Percentiles rank a stretch among this genome's conserved stretches.
phyloP scores from a whole-genome alignment of 73 alveolate species.

The Paramecium bursaria region DNA sequence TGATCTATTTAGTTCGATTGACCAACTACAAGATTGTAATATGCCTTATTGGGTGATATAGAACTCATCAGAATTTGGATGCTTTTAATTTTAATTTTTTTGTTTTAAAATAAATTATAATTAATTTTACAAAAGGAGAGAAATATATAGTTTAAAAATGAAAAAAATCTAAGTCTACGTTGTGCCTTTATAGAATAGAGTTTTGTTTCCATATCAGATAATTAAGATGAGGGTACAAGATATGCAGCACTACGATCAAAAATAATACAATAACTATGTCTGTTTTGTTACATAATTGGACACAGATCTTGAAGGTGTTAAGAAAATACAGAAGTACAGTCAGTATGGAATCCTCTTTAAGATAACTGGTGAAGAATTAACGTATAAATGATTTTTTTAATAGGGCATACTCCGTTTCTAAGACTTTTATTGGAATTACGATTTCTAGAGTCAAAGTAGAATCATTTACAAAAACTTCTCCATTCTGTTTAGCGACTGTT shows the following conservation, averaged over 20 bases:
- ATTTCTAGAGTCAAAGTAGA: constrained; percentile 59
- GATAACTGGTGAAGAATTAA: constrained; percentile 8
- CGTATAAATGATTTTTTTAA: background rate
- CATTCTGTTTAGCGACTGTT: constrained; percentile 14
- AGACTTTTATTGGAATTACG: constrained; percentile 16
- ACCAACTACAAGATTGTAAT: too few species aligned
- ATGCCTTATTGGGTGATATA: too few species aligned
- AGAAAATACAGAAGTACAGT: background rate
- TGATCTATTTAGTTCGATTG: too few species aligned
- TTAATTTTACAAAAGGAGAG: too few species aligned
- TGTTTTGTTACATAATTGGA: background rate
- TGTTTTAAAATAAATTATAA: too few species aligned
- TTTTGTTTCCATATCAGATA: constrained; percentile 60
- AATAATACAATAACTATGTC: background rate
- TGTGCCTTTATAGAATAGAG: constrained; percentile 52
- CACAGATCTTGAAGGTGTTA: background rate
- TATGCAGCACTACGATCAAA: constrained; percentile 56
- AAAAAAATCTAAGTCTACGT: constrained; percentile 63
- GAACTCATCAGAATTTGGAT: too few species aligned
- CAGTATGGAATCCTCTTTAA: constrained; percentile 19
- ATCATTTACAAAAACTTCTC: constrained; percentile 27
- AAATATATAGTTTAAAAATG: too few species aligned
- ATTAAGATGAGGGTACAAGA: constrained; percentile 59
- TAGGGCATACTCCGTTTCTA: background rate
- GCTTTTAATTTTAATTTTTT: too few species aligned